These are phyloP conservation scores for Xylogone sp. DNA, from an alignment of 2,329 filamentous ascomycete genomes.

Conservation along the genomic window DNA sequence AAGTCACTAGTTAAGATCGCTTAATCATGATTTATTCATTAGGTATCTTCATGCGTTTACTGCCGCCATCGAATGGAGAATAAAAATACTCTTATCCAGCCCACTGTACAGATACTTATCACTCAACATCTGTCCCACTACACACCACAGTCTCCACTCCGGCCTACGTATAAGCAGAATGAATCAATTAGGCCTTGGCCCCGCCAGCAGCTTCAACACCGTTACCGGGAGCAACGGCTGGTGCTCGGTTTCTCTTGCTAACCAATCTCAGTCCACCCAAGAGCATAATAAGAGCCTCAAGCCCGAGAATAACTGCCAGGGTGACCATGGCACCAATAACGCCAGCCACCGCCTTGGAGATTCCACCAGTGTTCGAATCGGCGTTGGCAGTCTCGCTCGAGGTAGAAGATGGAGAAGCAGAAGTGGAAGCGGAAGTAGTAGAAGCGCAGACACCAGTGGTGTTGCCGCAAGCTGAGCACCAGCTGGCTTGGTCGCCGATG, in stretches of 20 bases:
- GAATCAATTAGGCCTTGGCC: not conserved
- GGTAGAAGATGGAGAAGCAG: slow-evolving; percentile 19
- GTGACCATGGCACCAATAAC: slow-evolving; percentile 74
- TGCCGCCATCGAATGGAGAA: no score
- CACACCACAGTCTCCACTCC: no score
- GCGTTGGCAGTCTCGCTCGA: slow-evolving; percentile 19
- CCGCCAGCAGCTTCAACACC: not conserved
- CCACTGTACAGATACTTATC: no score
- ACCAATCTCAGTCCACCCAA: slow-evolving; percentile 55
- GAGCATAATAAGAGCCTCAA: slow-evolving; percentile 49
- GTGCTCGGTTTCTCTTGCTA: slow-evolving; percentile 42
- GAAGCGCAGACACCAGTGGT: slow-evolving; percentile 61
- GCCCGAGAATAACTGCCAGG: slow-evolving; percentile 56
- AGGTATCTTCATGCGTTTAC: no score
- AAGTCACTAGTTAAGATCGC: no score
- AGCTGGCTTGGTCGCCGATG: slow-evolving; percentile 58
- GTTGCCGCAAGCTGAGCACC: slow-evolving; percentile 76
- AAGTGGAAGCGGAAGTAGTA: slow-evolving; percentile 37
- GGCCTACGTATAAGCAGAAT: not conserved
- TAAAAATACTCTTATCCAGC: no score
- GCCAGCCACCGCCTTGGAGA: slow-evolving; percentile 71
- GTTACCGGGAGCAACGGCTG: not conserved
- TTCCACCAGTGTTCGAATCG: slow-evolving; percentile 23
- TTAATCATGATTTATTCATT: no score
- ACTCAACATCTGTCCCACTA: no score